Evolutionary conservation across 306 rosid species (phyloP).

Genomic region (Bauhinia variegata): DNA sequence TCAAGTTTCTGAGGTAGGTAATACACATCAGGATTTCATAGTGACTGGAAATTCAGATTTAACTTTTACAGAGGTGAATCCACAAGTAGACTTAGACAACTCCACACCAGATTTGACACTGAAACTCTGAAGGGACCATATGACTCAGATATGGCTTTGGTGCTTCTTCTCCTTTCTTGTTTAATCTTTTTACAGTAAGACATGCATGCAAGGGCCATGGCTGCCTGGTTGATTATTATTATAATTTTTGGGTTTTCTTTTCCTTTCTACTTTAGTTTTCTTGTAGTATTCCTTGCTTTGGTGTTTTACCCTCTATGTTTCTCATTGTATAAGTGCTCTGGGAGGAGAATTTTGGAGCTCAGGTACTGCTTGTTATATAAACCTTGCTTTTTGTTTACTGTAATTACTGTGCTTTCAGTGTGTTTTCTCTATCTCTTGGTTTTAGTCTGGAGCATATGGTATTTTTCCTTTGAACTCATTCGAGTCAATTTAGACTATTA

Average conservation of each 20-base stretch:
- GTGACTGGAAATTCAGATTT: slow-evolving; percentile 52
- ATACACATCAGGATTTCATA: slow-evolving; percentile 52
- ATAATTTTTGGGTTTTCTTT: slow-evolving; percentile 30
- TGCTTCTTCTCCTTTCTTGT: slow-evolving; percentile 38
- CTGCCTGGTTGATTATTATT: slow-evolving; percentile 39
- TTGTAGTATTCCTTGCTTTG: slow-evolving; percentile 39
- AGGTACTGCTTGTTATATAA: slow-evolving; percentile 51
- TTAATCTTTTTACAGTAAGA: slow-evolving; percentile 60
- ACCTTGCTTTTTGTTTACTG: slow-evolving; percentile 37
- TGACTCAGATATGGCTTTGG: slow-evolving; percentile 31
- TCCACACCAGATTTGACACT: slow-evolving; percentile 80
- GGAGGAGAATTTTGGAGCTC: slow-evolving; percentile 52
- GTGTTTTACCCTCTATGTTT: slow-evolving; percentile 43
- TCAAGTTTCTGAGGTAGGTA: slow-evolving; percentile 44
- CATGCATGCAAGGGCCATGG: slow-evolving; percentile 44
- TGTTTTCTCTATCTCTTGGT: slow-evolving; percentile 21
- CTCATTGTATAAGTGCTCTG: slow-evolving; percentile 53
- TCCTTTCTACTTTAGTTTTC: slow-evolving; percentile 31
- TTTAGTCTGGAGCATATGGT: not conserved
- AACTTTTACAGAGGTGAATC: slow-evolving; percentile 59
- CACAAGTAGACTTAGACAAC: slow-evolving; percentile 44
- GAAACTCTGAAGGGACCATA: slow-evolving; percentile 63
- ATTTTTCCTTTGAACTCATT: not conserved
- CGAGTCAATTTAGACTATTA: not conserved
- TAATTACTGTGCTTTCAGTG: slow-evolving; percentile 32